Percentiles rank a stretch among this genome's conserved stretches.
These are phyloP conservation scores for Clavulina sp. DNA, from an alignment of 768 basidiomycete species.

Conservation along the genomic window DNA sequence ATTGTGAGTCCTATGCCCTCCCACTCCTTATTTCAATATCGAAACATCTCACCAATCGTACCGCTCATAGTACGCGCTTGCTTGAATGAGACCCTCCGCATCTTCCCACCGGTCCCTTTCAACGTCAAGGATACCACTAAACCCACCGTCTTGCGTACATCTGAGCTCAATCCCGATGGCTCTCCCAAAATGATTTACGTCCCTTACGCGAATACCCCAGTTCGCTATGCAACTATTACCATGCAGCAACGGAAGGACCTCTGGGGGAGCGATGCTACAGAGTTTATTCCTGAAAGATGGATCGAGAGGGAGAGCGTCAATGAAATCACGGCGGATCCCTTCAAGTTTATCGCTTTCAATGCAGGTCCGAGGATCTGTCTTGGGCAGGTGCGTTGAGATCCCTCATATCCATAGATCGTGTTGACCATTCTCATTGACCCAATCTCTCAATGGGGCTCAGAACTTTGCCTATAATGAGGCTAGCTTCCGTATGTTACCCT, in stretches of 20 bases:
- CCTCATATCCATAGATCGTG: no score
- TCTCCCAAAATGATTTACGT: no score
- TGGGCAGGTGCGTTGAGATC: no score
- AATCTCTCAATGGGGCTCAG: no score
- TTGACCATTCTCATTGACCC: no score
- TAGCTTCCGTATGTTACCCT: constrained; percentile 4
- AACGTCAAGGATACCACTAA: constrained; percentile 1
- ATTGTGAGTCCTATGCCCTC: constrained; percentile 5
- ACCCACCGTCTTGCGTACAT: neutral
- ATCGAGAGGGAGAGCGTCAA: constrained; percentile 9
- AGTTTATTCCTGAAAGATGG: constrained; percentile 21
- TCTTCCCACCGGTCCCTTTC: constrained; percentile 19
- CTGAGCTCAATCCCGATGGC: no score
- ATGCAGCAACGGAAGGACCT: no score
- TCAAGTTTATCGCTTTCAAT: neutral
- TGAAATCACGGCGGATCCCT: neutral
- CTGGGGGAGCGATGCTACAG: constrained; percentile 20
- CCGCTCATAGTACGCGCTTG: constrained; percentile 17
- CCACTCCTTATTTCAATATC: neutral
- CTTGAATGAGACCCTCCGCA: constrained; percentile 19
- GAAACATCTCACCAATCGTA: neutral
- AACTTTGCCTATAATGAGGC: constrained; percentile 11
- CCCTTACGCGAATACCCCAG: constrained; percentile 13
- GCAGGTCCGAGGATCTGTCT: constrained; percentile 5
- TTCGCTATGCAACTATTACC: no score